Percentiles rank a stretch among this genome's conserved stretches.
These are phyloP conservation scores for Blastobotrys serpentis DNA, from an alignment of 1,139 yeast genomes.

Conservation along the genomic window DNA sequence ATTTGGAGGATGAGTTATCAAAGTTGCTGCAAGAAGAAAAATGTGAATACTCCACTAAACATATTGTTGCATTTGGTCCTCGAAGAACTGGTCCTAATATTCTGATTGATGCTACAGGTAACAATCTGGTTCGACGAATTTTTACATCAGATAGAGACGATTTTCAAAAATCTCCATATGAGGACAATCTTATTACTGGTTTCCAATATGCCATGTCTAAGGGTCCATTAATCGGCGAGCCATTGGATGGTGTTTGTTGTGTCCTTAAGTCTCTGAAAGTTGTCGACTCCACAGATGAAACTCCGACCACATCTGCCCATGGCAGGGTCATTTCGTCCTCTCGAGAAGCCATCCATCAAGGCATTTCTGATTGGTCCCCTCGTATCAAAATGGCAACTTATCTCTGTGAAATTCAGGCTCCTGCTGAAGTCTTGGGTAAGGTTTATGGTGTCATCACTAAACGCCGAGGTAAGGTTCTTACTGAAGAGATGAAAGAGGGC, in stretches of 20 bases:
- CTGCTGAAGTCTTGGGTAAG: slow-evolving; percentile 90
- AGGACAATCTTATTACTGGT: slow-evolving; percentile 72
- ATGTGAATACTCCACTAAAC: slow-evolving; percentile 40
- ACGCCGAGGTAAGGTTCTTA: slow-evolving; percentile 77
- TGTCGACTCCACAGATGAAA: slow-evolving; percentile 32
- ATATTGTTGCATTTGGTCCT: slow-evolving; percentile 74
- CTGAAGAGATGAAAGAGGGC: slow-evolving; percentile 97
- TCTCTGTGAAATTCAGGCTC: slow-evolving; percentile 91
- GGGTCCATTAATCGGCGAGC: slow-evolving; percentile 90
- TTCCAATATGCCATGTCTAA: slow-evolving; percentile 78
- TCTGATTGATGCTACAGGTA: slow-evolving; percentile 53
- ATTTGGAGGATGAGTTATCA: slow-evolving; percentile 23
- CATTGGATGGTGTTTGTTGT: slow-evolving; percentile 76
- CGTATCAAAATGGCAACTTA: slow-evolving; percentile 90
- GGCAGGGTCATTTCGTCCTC: slow-evolving; percentile 69
- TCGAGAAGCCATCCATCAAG: slow-evolving; percentile 68
- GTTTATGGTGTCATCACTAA: slow-evolving; percentile 93
- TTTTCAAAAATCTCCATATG: slow-evolving; percentile 47
- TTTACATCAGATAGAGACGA: slow-evolving; percentile 18
- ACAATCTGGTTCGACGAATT: slow-evolving; percentile 21
- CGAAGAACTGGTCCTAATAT: slow-evolving; percentile 75
- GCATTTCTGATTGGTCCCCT: slow-evolving; percentile 79
- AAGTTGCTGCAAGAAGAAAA: slow-evolving; percentile 24
- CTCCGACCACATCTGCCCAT: slow-evolving; percentile 39
- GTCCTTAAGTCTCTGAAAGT: slow-evolving; percentile 41